Base-by-base conservation (phyloP, 768 basidiomycete genomes). In the Omphalotus guepiniiformis region DNA sequence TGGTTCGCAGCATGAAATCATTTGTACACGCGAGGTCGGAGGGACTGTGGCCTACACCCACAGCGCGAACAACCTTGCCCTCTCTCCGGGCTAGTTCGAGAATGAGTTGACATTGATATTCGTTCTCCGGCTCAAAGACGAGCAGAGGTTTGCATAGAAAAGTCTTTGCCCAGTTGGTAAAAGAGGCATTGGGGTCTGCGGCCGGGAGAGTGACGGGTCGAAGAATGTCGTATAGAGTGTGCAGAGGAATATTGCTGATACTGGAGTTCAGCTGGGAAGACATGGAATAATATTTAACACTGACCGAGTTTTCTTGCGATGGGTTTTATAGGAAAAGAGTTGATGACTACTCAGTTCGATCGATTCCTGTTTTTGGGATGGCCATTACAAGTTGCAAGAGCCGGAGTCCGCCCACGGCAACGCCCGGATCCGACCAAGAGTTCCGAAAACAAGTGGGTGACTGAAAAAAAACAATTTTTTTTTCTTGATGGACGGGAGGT, bases 1-100 rank as follows among this genome's bases (percentile, higher is more conserved):
- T 81, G 50, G 88, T 88, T 44, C 86, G 76, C 48, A 98, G 67
- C 82, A 97, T 87, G 68, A 80, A 93, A 9, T 83, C 90, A 42
- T 70, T 76, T 0, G 93, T 96, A 67, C 93, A 97, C 0, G 91
- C 88, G 41, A 98, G 74, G 68, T 99, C 95, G 59, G 85, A 88
- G 19, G 95, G 95, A 49, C 87, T 89, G 68, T 97, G 94, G 2
- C 94, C 95, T 13, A 91, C 82, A 11, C 93, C 96, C 11, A 83
- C 86, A 1, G 89, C 87, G 47, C 93, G 81, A 27, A 98, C 73
- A 18, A 76, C 72, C 59, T 78, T 81, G 13, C 76, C 69, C 60
- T 93, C 81, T 35, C 86, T 71, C 15, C 83, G 72, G 0, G 93
- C 93, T 21, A 93, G 80, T 58, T 90, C 88, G 22, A 98, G 72